These are phyloP conservation scores for Conoideocrella luteorostrata DNA, from an alignment of 2,329 filamentous ascomycete genomes.

Conservation along the genomic window DNA sequence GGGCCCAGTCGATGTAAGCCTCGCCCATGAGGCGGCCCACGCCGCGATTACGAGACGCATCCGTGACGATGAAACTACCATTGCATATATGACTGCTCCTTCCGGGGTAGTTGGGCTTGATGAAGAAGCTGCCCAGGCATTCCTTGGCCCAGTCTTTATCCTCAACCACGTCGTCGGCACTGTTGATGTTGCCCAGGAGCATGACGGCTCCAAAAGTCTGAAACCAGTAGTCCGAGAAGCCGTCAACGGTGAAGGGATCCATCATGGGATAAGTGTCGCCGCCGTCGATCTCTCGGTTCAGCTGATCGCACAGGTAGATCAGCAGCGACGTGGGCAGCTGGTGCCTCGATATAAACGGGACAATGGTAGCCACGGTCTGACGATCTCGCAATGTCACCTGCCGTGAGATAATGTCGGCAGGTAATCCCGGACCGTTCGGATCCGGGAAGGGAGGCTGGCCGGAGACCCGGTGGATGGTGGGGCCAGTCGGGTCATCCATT, in stretches of 20 bases:
- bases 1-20: slow-evolving; percentile 70
- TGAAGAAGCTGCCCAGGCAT: slow-evolving; percentile 86
- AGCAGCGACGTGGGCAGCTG: slow-evolving; percentile 72
- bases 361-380: slow-evolving; percentile 74
- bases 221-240: slow-evolving; percentile 83
- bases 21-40: slow-evolving; percentile 72
- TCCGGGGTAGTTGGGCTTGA: slow-evolving; percentile 90
- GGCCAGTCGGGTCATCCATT: slow-evolving; percentile 67
- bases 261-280: slow-evolving; percentile 90
- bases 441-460: slow-evolving; percentile 60
- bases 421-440: slow-evolving; percentile 55
- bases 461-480: slow-evolving; percentile 64
- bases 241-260: slow-evolving; percentile 64
- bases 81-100: slow-evolving; percentile 89
- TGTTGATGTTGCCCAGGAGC: slow-evolving; percentile 69
- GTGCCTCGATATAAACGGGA: slow-evolving; percentile 71
- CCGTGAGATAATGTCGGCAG: slow-evolving; percentile 61
- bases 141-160: slow-evolving; percentile 69
- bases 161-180: slow-evolving; percentile 51
- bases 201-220: slow-evolving; percentile 85
- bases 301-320: slow-evolving; percentile 71
- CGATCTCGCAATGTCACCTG: slow-evolving; percentile 79
- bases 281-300: slow-evolving; percentile 86
- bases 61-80: slow-evolving; percentile 70
- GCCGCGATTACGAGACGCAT: slow-evolving; percentile 65